Evolutionary conservation across 2,329 filamentous ascomycete species (phyloP).

Genomic region (Dissoconium aciculare): DNA sequence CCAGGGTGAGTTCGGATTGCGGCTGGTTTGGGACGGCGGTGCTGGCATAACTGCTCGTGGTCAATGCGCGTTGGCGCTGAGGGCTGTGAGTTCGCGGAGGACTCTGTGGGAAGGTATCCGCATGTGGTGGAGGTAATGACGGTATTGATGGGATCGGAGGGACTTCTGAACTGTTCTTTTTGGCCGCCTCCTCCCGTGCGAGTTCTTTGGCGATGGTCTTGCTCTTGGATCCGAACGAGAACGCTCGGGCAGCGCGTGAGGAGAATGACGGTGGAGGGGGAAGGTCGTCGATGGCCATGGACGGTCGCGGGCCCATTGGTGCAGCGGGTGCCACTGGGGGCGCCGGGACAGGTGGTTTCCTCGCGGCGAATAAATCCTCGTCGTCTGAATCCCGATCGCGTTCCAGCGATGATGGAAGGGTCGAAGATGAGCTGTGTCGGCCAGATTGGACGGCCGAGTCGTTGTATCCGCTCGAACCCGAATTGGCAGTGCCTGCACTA

Average conservation of each 20-base stretch:
- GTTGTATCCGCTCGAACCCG: constrained; percentile 31
- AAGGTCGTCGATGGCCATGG: no score
- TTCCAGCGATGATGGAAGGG: constrained; percentile 41
- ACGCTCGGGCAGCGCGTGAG: constrained; percentile 34
- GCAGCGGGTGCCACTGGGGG: not conserved
- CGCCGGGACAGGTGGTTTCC: constrained; percentile 24
- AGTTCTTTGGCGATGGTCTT: constrained; percentile 8
- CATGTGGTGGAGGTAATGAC: constrained; percentile 11
- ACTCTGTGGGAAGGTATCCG: constrained; percentile 1
- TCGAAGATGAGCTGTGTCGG: constrained; percentile 41
- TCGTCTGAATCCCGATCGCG: constrained; percentile 23
- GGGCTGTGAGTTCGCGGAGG: constrained; percentile 10
- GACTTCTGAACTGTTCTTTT: no score
- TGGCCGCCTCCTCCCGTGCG: no score
- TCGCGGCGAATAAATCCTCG: constrained; percentile 22
- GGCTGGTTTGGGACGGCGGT: constrained; percentile 21
- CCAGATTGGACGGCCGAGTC: constrained; percentile 31
- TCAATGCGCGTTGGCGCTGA: constrained; percentile 28
- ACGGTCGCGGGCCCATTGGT: not conserved
- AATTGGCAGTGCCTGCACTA: constrained; percentile 36
- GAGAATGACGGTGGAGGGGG: constrained; percentile 22
- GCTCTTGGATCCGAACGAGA: constrained; percentile 35
- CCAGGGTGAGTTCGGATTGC: constrained; percentile 18
- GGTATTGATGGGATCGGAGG: constrained; percentile 5
- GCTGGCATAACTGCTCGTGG: constrained; percentile 27